Evolutionary conservation across 129 eudicot genomes (phyloP).

Genomic region (Centella asiatica): DNA sequence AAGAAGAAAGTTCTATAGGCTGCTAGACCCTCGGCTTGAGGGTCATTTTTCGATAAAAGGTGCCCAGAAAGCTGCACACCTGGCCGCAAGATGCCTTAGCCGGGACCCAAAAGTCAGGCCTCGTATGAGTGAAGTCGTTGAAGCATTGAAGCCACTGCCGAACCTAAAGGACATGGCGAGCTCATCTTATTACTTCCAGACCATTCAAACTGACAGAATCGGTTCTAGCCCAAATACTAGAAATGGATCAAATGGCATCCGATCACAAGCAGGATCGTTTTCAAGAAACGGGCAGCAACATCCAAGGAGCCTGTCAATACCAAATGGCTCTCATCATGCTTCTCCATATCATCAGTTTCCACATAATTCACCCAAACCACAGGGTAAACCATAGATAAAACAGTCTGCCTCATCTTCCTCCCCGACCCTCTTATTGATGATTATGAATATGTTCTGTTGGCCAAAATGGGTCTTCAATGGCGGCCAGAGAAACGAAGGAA

Average conservation of each 20-base stretch:
- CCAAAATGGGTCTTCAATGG: constrained; percentile 3
- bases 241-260: constrained; percentile 25
- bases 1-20: constrained; percentile 36
- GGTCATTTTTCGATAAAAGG: constrained; percentile 55
- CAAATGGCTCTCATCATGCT: constrained; percentile 69
- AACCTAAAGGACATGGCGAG: constrained; percentile 62
- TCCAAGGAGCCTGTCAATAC: constrained; percentile 80
- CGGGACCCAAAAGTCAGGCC: constrained; percentile 59
- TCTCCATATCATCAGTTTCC: constrained; percentile 69
- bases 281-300: constrained; percentile 65
- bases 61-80: constrained; percentile 55
- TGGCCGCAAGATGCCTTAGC: constrained; percentile 57
- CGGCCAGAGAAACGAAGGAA: constrained; percentile 1
- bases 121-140: constrained; percentile 52
- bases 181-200: constrained; percentile 47
- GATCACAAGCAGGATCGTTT: constrained; percentile 37
- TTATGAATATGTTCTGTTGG: constrained; percentile 18
- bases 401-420: neutral
- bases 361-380: constrained; percentile 69
- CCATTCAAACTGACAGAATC: constrained; percentile 45
- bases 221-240: constrained; percentile 51
- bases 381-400: constrained; percentile 22
- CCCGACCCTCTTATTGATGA: neutral
- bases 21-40: constrained; percentile 52
- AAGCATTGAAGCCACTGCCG: constrained; percentile 47